Conservation (phyloP, 345 rosid species). For the Corymbia maculata region DNA sequence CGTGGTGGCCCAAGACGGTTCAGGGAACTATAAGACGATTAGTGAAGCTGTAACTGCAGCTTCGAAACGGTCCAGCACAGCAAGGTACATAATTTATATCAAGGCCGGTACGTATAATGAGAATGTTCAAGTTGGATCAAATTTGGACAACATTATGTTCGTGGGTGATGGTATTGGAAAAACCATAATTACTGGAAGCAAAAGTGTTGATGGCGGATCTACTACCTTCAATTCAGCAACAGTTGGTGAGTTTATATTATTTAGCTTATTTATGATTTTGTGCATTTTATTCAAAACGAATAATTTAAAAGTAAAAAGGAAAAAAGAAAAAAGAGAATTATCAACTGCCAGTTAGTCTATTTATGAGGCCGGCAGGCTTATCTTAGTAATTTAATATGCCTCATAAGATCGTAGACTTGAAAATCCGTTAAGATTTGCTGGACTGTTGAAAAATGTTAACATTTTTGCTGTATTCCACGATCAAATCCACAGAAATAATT, state of each 20-base stretch:
- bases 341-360: not conserved
- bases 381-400: not conserved
- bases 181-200: constrained; percentile 78
- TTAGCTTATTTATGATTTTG: not conserved
- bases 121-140: constrained; percentile 42
- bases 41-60: constrained; percentile 53
- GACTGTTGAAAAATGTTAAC: not conserved
- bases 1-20: constrained; percentile 84
- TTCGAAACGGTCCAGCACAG: constrained; percentile 32
- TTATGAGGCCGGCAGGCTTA: not conserved
- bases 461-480: not conserved
- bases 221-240: constrained; percentile 90
- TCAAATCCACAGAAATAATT: not conserved
- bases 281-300: not conserved
- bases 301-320: not conserved
- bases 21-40: constrained; percentile 63
- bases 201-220: constrained; percentile 81
- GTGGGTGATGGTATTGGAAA: constrained; percentile 73
- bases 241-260: constrained; percentile 44
- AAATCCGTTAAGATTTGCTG: not conserved
- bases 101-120: constrained; percentile 70
- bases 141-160: constrained; percentile 55
- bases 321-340: not conserved
- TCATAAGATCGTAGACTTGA: not conserved
- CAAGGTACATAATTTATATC: constrained; percentile 59